Evolutionary conservation across 2,329 filamentous ascomycete species (phyloP).

Genomic region (Akanthomyces lecanii): DNA sequence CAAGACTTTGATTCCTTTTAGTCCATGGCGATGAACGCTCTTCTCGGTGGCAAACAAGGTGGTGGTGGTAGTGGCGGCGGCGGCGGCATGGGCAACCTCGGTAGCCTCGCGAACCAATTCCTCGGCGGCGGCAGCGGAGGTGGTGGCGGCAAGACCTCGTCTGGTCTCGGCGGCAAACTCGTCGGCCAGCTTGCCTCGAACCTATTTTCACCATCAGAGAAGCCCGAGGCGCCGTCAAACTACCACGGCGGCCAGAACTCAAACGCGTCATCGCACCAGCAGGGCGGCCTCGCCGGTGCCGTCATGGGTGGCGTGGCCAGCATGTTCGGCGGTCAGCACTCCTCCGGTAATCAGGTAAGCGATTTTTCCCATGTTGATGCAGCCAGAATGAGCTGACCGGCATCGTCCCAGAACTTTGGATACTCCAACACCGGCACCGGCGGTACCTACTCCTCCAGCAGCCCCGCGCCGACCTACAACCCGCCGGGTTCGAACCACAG

Average conservation of each 20-base stretch:
- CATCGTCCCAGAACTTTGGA: conserved; percentile 54
- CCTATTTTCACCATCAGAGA: conserved; percentile 47
- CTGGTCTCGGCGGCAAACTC: conserved; percentile 46
- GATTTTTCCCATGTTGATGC: neutral
- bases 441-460: conserved; percentile 58
- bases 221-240: conserved; percentile 43
- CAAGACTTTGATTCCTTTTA: conserved; percentile 25
- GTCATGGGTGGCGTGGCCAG: conserved; percentile 53
- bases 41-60: conserved; percentile 47
- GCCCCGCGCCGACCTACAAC: conserved; percentile 52
- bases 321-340: conserved; percentile 48
- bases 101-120: conserved; percentile 45
- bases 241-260: conserved; percentile 46
- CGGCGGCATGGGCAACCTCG: conserved; percentile 26
- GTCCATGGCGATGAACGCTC: conserved; percentile 58
- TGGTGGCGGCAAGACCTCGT: conserved; percentile 35
- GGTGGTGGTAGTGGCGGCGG: conserved; percentile 30
- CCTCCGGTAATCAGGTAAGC: conserved; percentile 32
- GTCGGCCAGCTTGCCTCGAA: conserved; percentile 54
- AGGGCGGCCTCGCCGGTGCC: conserved; percentile 48
- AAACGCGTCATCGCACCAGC: conserved; percentile 33
- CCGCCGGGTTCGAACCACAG: conserved; percentile 28
- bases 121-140: conserved; percentile 34
- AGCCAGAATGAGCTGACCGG: conserved; percentile 21
- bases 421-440: conserved; percentile 54